Conservation (phyloP, 345 rosid genomes). For the Aethionema arabicum region DNA sequence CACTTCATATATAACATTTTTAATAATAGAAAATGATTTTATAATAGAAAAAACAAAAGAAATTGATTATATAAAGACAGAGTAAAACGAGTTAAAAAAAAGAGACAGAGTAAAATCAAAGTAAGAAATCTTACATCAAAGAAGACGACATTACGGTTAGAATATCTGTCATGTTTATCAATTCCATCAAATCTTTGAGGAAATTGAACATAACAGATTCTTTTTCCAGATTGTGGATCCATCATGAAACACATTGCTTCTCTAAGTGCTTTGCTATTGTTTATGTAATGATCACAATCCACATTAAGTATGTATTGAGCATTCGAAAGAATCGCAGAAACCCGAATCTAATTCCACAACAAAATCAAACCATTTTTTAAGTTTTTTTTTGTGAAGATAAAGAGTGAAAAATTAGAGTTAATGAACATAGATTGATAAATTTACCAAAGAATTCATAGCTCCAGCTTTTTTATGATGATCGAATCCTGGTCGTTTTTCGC, state of each 20-base stretch:
- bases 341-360: constrained; percentile 89
- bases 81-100: neutral
- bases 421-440: too few relatives aligned
- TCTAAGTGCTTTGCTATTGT: constrained; percentile 76
- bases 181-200: constrained; percentile 91
- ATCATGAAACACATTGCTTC: constrained; percentile 93
- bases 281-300: constrained; percentile 82
- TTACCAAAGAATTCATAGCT: too few relatives aligned
- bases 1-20: too few relatives aligned
- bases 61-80: constrained; percentile 5
- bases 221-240: constrained; percentile 76
- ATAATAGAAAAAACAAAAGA: too few relatives aligned
- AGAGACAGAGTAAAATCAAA: too few relatives aligned
- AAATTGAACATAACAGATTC: constrained; percentile 29
- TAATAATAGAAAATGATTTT: too few relatives aligned
- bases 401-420: too few relatives aligned
- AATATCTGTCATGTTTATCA: constrained; percentile 83
- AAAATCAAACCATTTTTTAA: constrained; percentile 84
- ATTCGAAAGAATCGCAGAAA: constrained; percentile 79
- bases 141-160: constrained; percentile 79
- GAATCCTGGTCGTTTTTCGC: too few relatives aligned
- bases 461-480: too few relatives aligned
- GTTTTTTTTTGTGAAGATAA: constrained; percentile 33
- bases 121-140: constrained; percentile 61
- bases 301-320: constrained; percentile 78